Evolutionary conservation across 108 stramenopile species (phyloP), one percentile per base, ranked within the genome.

Genomic region (Cyclotella sp.): DNA sequence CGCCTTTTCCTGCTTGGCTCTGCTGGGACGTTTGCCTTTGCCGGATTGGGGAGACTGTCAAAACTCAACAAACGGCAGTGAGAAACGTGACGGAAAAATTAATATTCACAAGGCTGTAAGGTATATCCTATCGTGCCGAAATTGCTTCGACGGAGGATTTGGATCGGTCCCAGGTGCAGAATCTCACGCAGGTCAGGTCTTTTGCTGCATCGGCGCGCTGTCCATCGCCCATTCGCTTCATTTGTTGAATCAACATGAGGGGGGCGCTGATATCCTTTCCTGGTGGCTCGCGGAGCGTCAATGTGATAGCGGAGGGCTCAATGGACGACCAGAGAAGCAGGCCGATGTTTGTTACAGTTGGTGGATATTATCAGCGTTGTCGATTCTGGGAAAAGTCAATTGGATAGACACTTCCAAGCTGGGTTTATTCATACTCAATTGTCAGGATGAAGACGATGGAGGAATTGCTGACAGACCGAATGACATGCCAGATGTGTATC

Each of bases 241-340:
- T 69, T 72, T 88, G 44, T 59, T 87, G 26, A 67, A 76, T 54
- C 74, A 63, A 51, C 46, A 60, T 28, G 73, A 78, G 21, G 55
- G 72, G 16, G 83, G 86, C 70, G 83, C 85, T 22, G 96, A 97
- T 65, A 71, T 94, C 29, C 83, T 99, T n/a, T 90, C 90, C 12
- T 99, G 99, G 98, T 99, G 99, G 99, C 79, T 99, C n/a, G 86
- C 96, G n/a, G 99, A 99, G 83, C 78, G 99, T 43, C 99, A 99
- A 78, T 97, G 97, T 72, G 99, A 99, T 79, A 91, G 91, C n/a
- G 99, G 99, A 45, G 93, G 93, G 10, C 68, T 95, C 34, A 99
- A 99, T 81, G 99, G 99, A 7, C 81, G 99, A 29, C 98, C 98
- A 0, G 99, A 99, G 77, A 99, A 99, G 82, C 98, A 99, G 69